Conservation (phyloP, 352 stramenopile species). For the Phytophthora cryptogea region DNA sequence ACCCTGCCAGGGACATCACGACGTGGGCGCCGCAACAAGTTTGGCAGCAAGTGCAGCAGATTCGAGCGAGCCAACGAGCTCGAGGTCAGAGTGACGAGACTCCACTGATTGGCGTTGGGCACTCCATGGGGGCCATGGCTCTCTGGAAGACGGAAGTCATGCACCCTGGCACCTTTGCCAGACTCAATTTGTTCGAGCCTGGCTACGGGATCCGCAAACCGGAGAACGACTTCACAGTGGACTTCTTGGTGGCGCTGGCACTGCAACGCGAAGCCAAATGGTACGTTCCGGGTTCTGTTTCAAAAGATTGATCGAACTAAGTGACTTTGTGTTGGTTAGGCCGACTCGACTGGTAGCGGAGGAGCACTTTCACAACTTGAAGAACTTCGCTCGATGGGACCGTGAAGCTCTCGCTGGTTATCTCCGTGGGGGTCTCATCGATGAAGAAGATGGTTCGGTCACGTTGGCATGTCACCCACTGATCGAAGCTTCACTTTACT, state of each 20-base stretch:
- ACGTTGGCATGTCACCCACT: conserved; percentile 43
- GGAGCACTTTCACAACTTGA: conserved; percentile 31
- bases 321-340: conserved; percentile 10
- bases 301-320: not conserved
- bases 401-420: conserved; percentile 35
- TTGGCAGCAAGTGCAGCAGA: conserved; percentile 29
- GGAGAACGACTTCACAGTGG: conserved; percentile 28
- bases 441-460: conserved; percentile 31
- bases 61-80: conserved; percentile 24
- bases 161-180: conserved; percentile 44
- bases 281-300: conserved; percentile 5
- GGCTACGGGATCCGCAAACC: conserved; percentile 31
- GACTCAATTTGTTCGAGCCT: conserved; percentile 48
- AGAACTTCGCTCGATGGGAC: conserved; percentile 41
- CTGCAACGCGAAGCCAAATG: conserved; percentile 33
- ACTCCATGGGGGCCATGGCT: conserved; percentile 55
- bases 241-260: conserved; percentile 29
- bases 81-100: conserved; percentile 19
- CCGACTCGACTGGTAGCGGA: conserved; percentile 23
- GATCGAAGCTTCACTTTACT: conserved; percentile 51
- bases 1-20: conserved; percentile 34
- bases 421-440: conserved; percentile 27
- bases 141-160: conserved; percentile 47
- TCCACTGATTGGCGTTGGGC: conserved; percentile 50
- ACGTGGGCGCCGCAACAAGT: conserved; percentile 34